phyloP scores from a whole-genome alignment of 106 monocot species.

The Apostasia shenzhenica region DNA sequence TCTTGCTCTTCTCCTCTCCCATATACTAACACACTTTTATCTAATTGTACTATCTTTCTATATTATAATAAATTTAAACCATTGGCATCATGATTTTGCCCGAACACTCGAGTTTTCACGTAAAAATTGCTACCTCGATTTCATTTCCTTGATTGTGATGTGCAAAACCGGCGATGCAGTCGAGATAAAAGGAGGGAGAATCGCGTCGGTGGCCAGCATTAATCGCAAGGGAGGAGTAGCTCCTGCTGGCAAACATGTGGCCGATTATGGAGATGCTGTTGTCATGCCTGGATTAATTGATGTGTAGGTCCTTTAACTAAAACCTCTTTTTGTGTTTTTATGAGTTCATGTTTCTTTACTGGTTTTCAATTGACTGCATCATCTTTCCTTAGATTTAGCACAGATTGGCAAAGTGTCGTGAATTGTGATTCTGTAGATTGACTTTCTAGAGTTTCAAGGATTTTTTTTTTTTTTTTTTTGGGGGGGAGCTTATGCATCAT shows the following conservation, averaged over 20 bases:
- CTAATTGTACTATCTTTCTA: neutral
- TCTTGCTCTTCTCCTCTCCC: too few relatives aligned
- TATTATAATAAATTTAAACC: neutral
- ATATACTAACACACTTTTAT: too few relatives aligned
- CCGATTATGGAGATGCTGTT: slow-evolving; percentile 85
- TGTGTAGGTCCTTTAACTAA: slow-evolving; percentile 43
- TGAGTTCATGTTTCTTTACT: neutral
- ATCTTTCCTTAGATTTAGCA: too few relatives aligned
- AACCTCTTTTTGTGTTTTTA: neutral
- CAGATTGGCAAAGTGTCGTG: too few relatives aligned
- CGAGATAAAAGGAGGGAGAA: slow-evolving; percentile 68
- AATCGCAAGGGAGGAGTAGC: slow-evolving; percentile 8
- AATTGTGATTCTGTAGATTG: too few relatives aligned
- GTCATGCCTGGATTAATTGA: slow-evolving; percentile 95
- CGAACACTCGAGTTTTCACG: too few relatives aligned
- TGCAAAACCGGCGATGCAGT: slow-evolving; percentile 26
- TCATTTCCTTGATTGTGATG: neutral
- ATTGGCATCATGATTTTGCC: too few relatives aligned
- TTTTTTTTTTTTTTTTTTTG: too few relatives aligned
- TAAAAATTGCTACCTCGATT: neutral
- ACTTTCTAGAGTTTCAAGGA: too few relatives aligned
- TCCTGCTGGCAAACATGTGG: slow-evolving; percentile 15
- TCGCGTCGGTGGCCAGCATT: slow-evolving; percentile 48
- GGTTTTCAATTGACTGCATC: too few relatives aligned
- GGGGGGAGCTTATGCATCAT: too few relatives aligned